Evolutionary conservation across 176 grass and related monocot species (phyloP).

Genomic region (Phoenix dactylifera): DNA sequence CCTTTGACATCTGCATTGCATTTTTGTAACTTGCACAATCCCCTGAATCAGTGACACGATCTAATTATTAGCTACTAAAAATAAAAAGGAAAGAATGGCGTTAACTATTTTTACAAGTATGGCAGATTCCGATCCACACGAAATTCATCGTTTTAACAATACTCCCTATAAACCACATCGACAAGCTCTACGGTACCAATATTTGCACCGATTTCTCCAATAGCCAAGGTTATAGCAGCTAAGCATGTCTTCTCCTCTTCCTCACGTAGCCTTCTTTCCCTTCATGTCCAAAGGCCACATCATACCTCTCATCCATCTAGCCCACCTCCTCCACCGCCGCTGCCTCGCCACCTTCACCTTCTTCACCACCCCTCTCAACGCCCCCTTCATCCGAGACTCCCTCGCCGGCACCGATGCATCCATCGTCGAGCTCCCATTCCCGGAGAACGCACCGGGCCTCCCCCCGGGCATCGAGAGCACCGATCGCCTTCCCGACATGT

Average conservation of each 20-base stretch:
- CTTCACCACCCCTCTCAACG: conserved; percentile 37
- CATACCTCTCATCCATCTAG: conserved; percentile 30
- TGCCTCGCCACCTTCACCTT: conserved; percentile 34
- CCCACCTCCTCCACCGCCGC: conserved; percentile 1
- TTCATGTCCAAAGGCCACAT: conserved; percentile 36
- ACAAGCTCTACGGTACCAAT: too few species aligned
- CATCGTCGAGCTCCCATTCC: conserved; percentile 41
- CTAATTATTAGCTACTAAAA: too few species aligned
- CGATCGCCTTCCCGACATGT: conserved; percentile 23
- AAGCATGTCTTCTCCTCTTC: not conserved
- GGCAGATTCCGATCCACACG: too few species aligned
- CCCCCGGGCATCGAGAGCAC: conserved; percentile 20
- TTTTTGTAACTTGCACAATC: too few species aligned
- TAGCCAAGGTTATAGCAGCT: too few species aligned
- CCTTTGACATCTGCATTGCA: too few species aligned
- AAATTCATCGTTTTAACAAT: too few species aligned
- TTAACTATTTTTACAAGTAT: too few species aligned
- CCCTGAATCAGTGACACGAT: too few species aligned
- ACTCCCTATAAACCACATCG: too few species aligned
- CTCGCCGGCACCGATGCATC: conserved; percentile 8
- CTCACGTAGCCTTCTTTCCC: conserved; percentile 29
- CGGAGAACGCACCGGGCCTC: not conserved
- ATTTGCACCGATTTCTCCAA: too few species aligned
- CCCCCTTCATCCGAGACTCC: conserved; percentile 36
- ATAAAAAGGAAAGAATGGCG: too few species aligned